Base-by-base conservation (phyloP, 2,329 filamentous ascomycete genomes). In the Verticillium klebahnii region DNA sequence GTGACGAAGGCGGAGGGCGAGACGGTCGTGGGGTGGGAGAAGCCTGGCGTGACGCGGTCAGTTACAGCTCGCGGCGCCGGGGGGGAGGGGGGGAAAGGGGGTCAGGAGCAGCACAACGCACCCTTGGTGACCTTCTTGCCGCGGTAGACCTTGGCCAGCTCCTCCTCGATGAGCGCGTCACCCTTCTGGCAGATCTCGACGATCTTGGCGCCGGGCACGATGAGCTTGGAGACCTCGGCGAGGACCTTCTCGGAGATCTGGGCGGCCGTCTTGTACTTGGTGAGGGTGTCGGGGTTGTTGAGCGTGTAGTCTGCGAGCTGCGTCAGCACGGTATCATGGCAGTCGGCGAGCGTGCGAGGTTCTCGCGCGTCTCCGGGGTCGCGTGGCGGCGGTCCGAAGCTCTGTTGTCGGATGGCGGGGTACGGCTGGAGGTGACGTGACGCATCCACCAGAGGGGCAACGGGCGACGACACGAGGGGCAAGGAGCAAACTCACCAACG, bases 191-290 rank as follows among this genome's bases (percentile, higher is more conserved):
- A 99, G 78, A 99, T 86, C 71, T 92, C 89, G 70, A 98, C 85
- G 72, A 98, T 92, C 85, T 96, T 97, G 78, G 89, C 91, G 70
- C 92, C 94, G 66, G 94, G 90, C 64, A 91, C 84, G 75, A 92
- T 87, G 66, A 89, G 82, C 75, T 85, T 82, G 63, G 85, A 81
- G 68, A 99, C 94, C 70, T 90, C 89, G 71, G 93, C 92, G 69
- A 99, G 87, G 69, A 96, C 94, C 82, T 94, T 97, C 78, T 97
- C 92, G 59, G 94, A 95, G 79, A 99, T 98, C 76, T 91, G 85
- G 66, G 91, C 94, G 62, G 95, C 95, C 68, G 91, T 93, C 89
- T 97, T 98, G 86, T 98, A 98, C 85, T 98, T 99, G 80, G 95
- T 98, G 71, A 99, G 86, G 72, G 93, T 97, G 77, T 96, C 91